Percentiles rank a stretch among this genome's conserved stretches.
Conservation (phyloP, 345 rosid genomes). For the Eucalyptus pauciflora region DNA sequence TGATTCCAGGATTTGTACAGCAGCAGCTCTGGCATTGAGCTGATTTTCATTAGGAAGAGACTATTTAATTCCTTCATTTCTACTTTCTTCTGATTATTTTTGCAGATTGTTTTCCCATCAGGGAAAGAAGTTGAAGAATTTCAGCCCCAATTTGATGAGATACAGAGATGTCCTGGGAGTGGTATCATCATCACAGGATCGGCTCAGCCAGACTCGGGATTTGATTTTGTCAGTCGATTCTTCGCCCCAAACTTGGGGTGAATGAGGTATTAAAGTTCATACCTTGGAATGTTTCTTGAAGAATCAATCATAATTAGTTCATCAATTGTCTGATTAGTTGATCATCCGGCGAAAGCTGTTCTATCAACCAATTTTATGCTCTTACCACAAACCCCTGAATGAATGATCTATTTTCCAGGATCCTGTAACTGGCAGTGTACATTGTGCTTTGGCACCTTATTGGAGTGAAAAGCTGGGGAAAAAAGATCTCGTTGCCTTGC, state of each 20-base stretch:
- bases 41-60: not conserved
- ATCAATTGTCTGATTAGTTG: not conserved
- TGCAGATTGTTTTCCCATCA: conserved; percentile 55
- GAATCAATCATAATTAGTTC: not conserved
- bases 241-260: conserved; percentile 49
- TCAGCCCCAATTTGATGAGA: conserved; percentile 37
- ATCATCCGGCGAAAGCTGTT: not conserved
- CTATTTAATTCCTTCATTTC: not conserved
- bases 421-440: conserved; percentile 70
- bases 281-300: not conserved
- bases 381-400: not conserved
- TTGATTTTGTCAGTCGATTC: conserved; percentile 60
- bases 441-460: conserved; percentile 62
- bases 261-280: conserved; percentile 31
- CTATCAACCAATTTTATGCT: not conserved
- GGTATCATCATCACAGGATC: conserved; percentile 48
- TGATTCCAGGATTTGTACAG: not conserved
- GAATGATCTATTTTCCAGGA: conserved; percentile 25
- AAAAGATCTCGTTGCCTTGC: conserved; percentile 31
- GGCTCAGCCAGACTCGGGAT: conserved; percentile 37
- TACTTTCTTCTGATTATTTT: not conserved
- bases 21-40: not conserved
- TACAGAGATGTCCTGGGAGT: conserved; percentile 34
- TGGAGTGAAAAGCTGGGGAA: conserved; percentile 56
- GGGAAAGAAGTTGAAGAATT: conserved; percentile 34